Conservation (phyloP, 768 basidiomycete genomes). For the Suillus plorans region DNA sequence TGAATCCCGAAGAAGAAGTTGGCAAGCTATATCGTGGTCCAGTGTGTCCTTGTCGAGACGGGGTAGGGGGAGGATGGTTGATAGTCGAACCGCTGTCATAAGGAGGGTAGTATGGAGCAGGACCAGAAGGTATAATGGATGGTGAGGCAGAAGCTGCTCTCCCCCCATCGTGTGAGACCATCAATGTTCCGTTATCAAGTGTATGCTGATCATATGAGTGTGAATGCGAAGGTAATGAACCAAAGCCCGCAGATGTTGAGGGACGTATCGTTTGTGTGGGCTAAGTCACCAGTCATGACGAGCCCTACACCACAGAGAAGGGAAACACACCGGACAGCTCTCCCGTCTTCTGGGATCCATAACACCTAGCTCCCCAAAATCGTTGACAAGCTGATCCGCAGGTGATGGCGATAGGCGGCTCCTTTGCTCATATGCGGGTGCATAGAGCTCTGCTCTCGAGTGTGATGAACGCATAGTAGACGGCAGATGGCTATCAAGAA, state of each 20-base stretch:
- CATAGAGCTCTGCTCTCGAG: constrained; percentile 70
- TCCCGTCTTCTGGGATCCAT: constrained; percentile 51
- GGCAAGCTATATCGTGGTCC: constrained; percentile 71
- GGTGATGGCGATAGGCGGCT: constrained; percentile 33
- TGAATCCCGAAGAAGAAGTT: constrained; percentile 65
- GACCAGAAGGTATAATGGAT: constrained; percentile 30
- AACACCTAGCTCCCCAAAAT: constrained; percentile 67
- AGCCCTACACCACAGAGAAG: constrained; percentile 10
- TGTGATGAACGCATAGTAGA: constrained; percentile 61
- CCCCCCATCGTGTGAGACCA: constrained; percentile 9
- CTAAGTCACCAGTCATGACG: constrained; percentile 24
- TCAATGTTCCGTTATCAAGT: not conserved
- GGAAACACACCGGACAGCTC: constrained; percentile 54
- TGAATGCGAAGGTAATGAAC: constrained; percentile 33
- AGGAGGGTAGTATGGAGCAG: constrained; percentile 44
- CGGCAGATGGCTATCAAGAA: constrained; percentile 52
- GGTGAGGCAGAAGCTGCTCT: constrained; percentile 35
- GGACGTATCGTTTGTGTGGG: constrained; percentile 38
- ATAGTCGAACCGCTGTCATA: constrained; percentile 40
- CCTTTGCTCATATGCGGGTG: constrained; percentile 67
- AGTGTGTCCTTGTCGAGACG: constrained; percentile 26
- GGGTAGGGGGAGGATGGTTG: constrained; percentile 32
- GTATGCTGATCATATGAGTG: constrained; percentile 40
- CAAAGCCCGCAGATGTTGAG: constrained; percentile 34
- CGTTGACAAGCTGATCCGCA: constrained; percentile 57